Evolutionary conservation across 495 filamentous ascomycete species (phyloP).

Genomic region (Pyrenopolyporus hunteri): DNA sequence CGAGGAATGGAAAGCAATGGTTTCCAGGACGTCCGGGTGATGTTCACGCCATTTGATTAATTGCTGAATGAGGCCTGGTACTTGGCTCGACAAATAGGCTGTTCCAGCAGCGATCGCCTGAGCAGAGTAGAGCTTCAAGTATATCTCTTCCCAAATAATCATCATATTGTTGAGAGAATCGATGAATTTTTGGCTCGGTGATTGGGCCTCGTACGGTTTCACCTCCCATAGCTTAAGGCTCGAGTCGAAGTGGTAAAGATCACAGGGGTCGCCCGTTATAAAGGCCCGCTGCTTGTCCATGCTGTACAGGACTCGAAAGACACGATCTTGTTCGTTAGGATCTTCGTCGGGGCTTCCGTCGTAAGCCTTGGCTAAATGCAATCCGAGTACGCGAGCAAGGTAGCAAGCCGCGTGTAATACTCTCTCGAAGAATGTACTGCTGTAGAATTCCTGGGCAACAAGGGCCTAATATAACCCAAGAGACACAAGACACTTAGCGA

Average conservation of each 20-base stretch:
- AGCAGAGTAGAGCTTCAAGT: constrained; percentile 20
- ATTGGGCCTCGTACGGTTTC: neutral
- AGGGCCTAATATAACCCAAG: too few relatives aligned
- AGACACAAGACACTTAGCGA: too few relatives aligned
- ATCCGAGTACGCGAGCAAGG: constrained; percentile 21
- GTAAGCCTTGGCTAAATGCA: constrained; percentile 6
- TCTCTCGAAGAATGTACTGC: constrained; percentile 13
- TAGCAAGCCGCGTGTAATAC: constrained; percentile 28
- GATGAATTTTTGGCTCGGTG: constrained; percentile 5
- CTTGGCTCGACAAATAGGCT: neutral
- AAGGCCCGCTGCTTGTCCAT: constrained; percentile 30
- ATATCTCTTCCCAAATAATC: constrained; percentile 33
- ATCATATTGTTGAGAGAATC: constrained; percentile 27
- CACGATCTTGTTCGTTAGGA: neutral
- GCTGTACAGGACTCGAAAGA: constrained; percentile 28
- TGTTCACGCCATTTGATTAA: constrained; percentile 8
- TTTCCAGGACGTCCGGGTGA: neutral
- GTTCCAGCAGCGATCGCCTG: neutral
- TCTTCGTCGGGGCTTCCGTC: neutral
- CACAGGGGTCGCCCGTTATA: constrained; percentile 25
- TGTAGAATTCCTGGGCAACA: constrained; percentile 19
- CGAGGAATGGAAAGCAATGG: neutral
- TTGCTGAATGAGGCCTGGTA: neutral
- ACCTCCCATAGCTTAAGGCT: neutral
- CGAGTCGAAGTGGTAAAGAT: constrained; percentile 28